Evolutionary conservation across 371 early-diverging fungal genomes (phyloP), one percentile per base, ranked within the genome.

Genomic region (Syncephalastrum sp.): DNA sequence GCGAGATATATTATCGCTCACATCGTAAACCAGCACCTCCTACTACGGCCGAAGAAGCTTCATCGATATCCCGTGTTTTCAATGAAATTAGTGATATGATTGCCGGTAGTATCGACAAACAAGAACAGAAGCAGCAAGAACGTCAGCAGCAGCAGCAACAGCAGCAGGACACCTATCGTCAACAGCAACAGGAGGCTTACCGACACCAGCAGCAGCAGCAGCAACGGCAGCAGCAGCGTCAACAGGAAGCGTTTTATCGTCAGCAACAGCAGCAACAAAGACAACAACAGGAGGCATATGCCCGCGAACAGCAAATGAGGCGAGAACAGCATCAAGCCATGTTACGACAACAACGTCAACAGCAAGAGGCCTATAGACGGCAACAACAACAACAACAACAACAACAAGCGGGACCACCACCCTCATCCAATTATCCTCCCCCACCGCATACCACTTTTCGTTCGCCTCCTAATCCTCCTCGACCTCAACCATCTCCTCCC

Each of bases 1-100:
- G 61, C 43, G 82, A 82, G 54, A 29, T 60, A 3, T 71, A 61
- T 57, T 82, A 67, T 60, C 61, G 82, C 50, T 25, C 42, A 12
- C 59, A 51, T 19, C 61, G 41, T 6, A 42, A 54, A 33, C 17
- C 55, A 43, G 44, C 27, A 42, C 38, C 49, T 14, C n/a, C 50
- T n/a, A 50, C 5, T 6, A 5, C 24, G 10, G 27, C 17, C 27
- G 50, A 33, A 45, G 24, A 21, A 17, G 46, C 49, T n/a, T 54
- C 54, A 41, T 14, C 47, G 10, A 14, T 47, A 45, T 51, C 47
- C n/a, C 52, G 43, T 16, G 42, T 63, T 16, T 46, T 54, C 56
- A 56, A 42, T 17, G 42, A 29, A 16, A 10, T 59, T 29, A 33
- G 29, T 42, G 57, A 59, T 52, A 38, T 58, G 5, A 59, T 59